Conservation (phyloP, 352 stramenopile species). For the Aphanomyces euteiches region DNA sequence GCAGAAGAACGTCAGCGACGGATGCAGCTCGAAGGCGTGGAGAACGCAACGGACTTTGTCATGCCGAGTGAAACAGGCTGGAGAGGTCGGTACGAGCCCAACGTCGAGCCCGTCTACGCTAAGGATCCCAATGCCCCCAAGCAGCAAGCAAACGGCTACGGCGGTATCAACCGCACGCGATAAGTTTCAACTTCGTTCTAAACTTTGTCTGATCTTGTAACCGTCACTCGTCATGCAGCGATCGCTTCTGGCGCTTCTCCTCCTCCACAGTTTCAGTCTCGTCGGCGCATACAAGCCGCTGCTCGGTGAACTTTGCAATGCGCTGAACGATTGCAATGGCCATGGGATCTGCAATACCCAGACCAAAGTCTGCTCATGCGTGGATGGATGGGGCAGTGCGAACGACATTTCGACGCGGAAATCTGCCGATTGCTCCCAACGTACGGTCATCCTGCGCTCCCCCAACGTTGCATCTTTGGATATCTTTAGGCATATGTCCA, state of each 20-base stretch:
- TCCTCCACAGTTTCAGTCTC: neutral
- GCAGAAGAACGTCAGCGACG: conserved; percentile 25
- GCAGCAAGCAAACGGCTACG: conserved; percentile 41
- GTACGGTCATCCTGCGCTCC: conserved; percentile 35
- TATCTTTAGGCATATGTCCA: conserved; percentile 47
- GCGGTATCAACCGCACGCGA: conserved; percentile 53
- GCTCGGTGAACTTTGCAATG: conserved; percentile 21
- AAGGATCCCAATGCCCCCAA: conserved; percentile 30
- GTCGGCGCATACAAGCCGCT: conserved; percentile 15
- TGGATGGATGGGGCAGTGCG: conserved; percentile 51
- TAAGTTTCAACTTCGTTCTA: conserved; percentile 30
- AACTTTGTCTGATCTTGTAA: too few relatives aligned
- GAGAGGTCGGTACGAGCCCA: conserved; percentile 58
- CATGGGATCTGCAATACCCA: conserved; percentile 73
- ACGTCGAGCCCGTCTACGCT: conserved; percentile 22
- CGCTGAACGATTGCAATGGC: conserved; percentile 77
- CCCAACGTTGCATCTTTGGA: neutral
- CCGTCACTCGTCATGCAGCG: neutral
- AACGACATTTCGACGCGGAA: conserved; percentile 71
- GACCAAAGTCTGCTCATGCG: conserved; percentile 58
- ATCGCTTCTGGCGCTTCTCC: neutral
- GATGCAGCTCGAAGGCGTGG: conserved; percentile 27
- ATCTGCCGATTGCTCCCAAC: conserved; percentile 71
- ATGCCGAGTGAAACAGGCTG: conserved; percentile 57
- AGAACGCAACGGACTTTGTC: conserved; percentile 24